Evolutionary conservation across 1,284 basidiomycete species (phyloP).

Genomic region (Porogramme epimiltina): DNA sequence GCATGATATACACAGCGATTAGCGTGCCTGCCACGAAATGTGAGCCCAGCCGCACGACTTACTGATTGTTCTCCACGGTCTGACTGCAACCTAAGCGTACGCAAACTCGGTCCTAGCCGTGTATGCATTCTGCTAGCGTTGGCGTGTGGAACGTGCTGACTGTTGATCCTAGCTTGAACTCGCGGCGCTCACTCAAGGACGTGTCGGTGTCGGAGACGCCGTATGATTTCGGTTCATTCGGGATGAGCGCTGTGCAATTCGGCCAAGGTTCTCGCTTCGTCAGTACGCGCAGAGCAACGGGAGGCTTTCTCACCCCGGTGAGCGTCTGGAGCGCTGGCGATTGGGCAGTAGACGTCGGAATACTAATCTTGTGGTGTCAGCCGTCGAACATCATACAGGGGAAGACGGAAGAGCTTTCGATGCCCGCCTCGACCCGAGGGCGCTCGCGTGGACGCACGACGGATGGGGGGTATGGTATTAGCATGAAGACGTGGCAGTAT

Average conservation of each 20-base stretch:
- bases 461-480: too few relatives aligned
- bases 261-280: not conserved
- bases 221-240: not conserved
- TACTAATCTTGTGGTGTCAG: too few relatives aligned
- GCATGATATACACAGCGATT: slow-evolving; percentile 1
- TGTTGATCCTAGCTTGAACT: not conserved
- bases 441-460: too few relatives aligned
- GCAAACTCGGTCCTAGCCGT: slow-evolving; percentile 3
- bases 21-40: slow-evolving; percentile 1
- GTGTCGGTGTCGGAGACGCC: not conserved
- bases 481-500: too few relatives aligned
- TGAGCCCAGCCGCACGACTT: not conserved
- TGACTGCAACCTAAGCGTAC: not conserved
- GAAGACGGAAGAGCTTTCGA: too few relatives aligned
- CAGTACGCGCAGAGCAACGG: too few relatives aligned
- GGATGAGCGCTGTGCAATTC: not conserved
- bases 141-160: not conserved
- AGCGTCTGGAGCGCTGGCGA: too few relatives aligned
- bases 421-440: too few relatives aligned
- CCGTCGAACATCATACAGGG: too few relatives aligned
- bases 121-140: not conserved
- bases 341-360: too few relatives aligned
- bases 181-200: not conserved
- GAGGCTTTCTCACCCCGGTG: too few relatives aligned
- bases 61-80: not conserved